phyloP scores from a whole-genome alignment of 2,329 filamentous ascomycete genomes.

The Aureobasidium sp. region DNA sequence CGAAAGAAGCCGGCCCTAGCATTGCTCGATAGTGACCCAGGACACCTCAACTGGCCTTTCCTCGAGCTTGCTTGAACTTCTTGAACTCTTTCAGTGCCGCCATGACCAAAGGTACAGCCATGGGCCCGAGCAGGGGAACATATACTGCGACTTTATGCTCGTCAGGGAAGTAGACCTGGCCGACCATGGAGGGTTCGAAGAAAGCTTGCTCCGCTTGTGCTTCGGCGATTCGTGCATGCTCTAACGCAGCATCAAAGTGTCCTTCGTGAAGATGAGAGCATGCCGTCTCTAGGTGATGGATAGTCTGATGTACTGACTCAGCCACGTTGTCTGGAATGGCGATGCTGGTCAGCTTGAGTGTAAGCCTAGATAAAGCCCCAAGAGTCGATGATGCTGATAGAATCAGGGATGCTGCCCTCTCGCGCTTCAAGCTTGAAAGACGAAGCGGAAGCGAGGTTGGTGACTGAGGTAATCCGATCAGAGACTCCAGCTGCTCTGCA shows the following conservation, averaged over 20 bases:
- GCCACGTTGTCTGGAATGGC: constrained; percentile 84
- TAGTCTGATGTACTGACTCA: constrained; percentile 72
- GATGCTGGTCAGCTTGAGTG: constrained; percentile 76
- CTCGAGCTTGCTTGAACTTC: constrained; percentile 13
- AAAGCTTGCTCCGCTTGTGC: constrained; percentile 87
- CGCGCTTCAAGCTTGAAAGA: constrained; percentile 75
- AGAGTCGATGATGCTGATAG: constrained; percentile 88
- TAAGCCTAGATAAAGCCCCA: constrained; percentile 83
- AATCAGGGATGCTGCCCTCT: constrained; percentile 76
- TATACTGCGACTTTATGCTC: constrained; percentile 98
- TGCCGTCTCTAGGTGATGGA: constrained; percentile 68
- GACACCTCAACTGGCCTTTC: neutral
- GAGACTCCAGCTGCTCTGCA: constrained; percentile 78
- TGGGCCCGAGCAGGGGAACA: constrained; percentile 78
- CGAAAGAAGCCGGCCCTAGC: neutral
- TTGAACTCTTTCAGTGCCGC: constrained; percentile 73
- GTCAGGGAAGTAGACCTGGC: constrained; percentile 95
- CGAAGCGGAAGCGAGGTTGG: constrained; percentile 75
- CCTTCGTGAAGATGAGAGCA: constrained; percentile 63
- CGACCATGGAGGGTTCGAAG: constrained; percentile 98
- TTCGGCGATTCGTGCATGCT: constrained; percentile 78
- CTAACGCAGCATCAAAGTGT: constrained; percentile 59
- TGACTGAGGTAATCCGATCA: constrained; percentile 75
- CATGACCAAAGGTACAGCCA: constrained; percentile 84
- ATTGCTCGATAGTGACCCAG: neutral